Evolutionary conservation across 129 eudicot species (phyloP), one percentile per base, ranked within the genome.

Genomic region (Flaveria bidentis): DNA sequence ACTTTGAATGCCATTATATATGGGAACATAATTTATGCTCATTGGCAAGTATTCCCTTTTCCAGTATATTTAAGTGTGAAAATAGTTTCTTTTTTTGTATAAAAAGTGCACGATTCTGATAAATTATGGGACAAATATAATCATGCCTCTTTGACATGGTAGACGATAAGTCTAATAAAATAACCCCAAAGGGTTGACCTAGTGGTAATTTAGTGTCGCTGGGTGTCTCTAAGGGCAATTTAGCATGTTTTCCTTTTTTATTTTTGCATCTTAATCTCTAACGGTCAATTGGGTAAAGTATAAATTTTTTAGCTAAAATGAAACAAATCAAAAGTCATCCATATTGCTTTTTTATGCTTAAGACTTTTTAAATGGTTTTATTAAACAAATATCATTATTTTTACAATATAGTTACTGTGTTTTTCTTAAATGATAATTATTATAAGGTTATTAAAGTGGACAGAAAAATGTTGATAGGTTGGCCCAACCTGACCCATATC

Each of bases 1-100:
- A 76, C 85, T 42, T 44, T 94, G 77, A 91, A 94, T 71, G 90
- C 91, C 63, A 83, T 87, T 68, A 88, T 94, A 78, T 94, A 91
- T 26, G 98, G 97, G 67, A 94, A 85, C 84, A 87, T 94, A 74
- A 91, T 94, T 17, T 94, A 94, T 82, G 98, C 96, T 66, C 79
- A 91, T 78, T 91, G 96, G 95, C 90, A 61, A 39, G 86, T 79
- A 55, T 72, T 69, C 41, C 28, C 39, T 53, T 79, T 62, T 6
- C 42, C 4, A 50, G 68, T 65, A 53, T 66, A 42, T 72, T 39
- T 55, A 39, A 67, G 17, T 2, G 67, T 51, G 68, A 53, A 22
- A 36, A 36, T 30, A 3, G 39, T 78, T 69, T 52, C 36, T 60
- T 47, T 61, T 26, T 26, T 10, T 70, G 60, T 26, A 36, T 70